Base-by-base conservation (phyloP, 768 basidiomycete species). In the Lactarius vividus region DNA sequence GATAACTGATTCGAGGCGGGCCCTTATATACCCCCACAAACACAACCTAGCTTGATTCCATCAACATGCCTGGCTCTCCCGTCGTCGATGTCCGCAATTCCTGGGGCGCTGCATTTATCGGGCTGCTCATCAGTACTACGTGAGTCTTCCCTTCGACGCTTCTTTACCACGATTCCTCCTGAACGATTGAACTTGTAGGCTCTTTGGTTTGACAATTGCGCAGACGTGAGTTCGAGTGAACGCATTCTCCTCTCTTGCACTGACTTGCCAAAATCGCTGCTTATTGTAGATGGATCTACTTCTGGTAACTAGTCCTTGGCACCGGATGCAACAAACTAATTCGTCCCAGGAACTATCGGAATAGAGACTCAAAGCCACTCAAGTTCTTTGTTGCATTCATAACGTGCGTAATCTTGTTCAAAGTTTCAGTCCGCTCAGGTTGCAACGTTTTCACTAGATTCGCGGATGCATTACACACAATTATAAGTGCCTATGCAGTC, bases 391-490 rank as follows among this genome's bases (percentile, higher is more conserved):
- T 65, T 18, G 64, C 40, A 6, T 16, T 46, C 23, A 7, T 65
- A 55, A 6, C 59, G 64, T 65, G 29, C 5, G 63, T 60, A 9
- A 18, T 3, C 15, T n/a, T 31, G 33, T 3, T 20, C n/a, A 8
- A 8, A 29, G 6, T 28, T 5, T 15, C 11, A n/a, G 10, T 18
- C 18, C 26, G 13, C 18, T 29, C 42, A 4, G 56, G 11, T 35
- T 9, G 2, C 18, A 31, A 40, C 26, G 11, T 20, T 13, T 23
- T 26, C 26, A 16, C 35, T 33, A 82, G 81, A 71, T 1, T 78
- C 16, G 67, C 83, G 64, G 83, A 85, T 71, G 79, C 80, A 0
- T 39, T 75, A 2, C 83, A 85, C 68, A 70, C 83, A 18, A 70
- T 76, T n/a, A 70, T 84, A 3, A 81, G 80, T 69, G 77, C 77